These are phyloP conservation scores for Cyberlindnera lachancei DNA, from an alignment of 805 yeast species.

Conservation along the genomic window DNA sequence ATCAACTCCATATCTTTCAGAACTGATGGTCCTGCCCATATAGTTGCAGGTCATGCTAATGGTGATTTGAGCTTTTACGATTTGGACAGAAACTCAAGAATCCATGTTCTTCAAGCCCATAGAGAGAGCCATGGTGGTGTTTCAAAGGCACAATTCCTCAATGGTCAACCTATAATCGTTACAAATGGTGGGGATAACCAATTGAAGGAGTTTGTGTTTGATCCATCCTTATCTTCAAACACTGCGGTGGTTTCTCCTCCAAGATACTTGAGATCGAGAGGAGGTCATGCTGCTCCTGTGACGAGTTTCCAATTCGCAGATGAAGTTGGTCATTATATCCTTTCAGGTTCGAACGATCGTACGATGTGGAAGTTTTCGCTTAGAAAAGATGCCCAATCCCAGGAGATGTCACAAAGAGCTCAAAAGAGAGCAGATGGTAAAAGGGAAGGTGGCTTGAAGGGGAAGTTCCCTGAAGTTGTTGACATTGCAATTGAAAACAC, in stretches of 20 bases:
- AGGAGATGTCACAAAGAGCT: conserved; percentile 77
- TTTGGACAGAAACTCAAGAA: conserved; percentile 59
- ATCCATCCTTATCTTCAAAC: conserved; percentile 68
- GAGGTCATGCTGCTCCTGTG: conserved; percentile 97
- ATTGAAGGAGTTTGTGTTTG: conserved; percentile 86
- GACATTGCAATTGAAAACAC: conserved; percentile 65
- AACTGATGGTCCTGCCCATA: conserved; percentile 81
- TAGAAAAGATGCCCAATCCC: conserved; percentile 94
- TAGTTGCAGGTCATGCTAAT: conserved; percentile 67
- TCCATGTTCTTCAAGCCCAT: conserved; percentile 73
- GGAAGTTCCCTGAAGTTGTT: conserved; percentile 70
- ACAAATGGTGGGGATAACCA: conserved; percentile 90
- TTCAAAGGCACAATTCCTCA: conserved; percentile 61
- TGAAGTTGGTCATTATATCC: conserved; percentile 71
- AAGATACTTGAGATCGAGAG: conserved; percentile 83
- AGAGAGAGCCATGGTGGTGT: conserved; percentile 71
- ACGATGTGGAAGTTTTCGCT: conserved; percentile 89
- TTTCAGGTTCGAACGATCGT: conserved; percentile 81
- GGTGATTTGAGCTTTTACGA: conserved; percentile 90
- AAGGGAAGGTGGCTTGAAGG: conserved; percentile 56
- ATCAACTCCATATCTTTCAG: conserved; percentile 70
- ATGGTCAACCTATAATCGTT: conserved; percentile 87
- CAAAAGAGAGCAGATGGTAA: conserved; percentile 36
- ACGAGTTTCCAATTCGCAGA: conserved; percentile 68
- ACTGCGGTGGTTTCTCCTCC: conserved; percentile 76